Evolutionary conservation across 2,329 filamentous ascomycete species (phyloP), one percentile per base, ranked within the genome.

Genomic region (Epichloe uncinata): DNA sequence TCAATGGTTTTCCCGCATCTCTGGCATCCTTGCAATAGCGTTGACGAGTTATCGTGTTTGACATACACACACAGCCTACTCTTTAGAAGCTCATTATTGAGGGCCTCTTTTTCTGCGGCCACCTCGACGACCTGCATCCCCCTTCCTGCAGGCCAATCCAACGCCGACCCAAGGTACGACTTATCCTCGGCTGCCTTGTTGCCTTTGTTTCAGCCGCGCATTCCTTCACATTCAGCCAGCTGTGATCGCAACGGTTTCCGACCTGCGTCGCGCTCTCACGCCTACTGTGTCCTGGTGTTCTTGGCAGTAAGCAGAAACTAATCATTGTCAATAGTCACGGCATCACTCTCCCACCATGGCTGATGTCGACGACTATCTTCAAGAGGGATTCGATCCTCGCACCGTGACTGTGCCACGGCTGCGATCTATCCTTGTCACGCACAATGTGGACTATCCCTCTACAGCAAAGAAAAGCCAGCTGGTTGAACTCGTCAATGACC

Each of bases 381-480:
- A 90, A 62, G 78, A 87, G 49, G 87, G 79, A 59, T 97, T 96
- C 65, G 88, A 98, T 64, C 82, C 93, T 18, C 76, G 77, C 62
- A 80, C 78, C 55, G 78, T 97, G 55, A 97, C 89, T 1, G 82
- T 97, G 46, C 89, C 93, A 30, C 85, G 85, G 43, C 74, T 98
- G 58, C 87, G 93, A 60, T 91, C 86, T 45, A 94, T 97, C 56
- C 80, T 98, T 51, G 86, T 97, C 60, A 85, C 82, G 56, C 87
- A 98, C 70, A 85, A 89, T 63, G 73, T 97, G 60, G 71, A 81
- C 37, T 97, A 95, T 63, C 84, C 90, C 5, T 83, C 87, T 0
- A 90, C 83, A 4, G 89, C 93, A 12, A 98, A 97, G 71, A 98
- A 98, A 71, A 72, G 81, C 0, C 84, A 95, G 62, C 80, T 98